Evolutionary conservation across 345 rosid species (phyloP).

Genomic region (Moricandia arvensis): DNA sequence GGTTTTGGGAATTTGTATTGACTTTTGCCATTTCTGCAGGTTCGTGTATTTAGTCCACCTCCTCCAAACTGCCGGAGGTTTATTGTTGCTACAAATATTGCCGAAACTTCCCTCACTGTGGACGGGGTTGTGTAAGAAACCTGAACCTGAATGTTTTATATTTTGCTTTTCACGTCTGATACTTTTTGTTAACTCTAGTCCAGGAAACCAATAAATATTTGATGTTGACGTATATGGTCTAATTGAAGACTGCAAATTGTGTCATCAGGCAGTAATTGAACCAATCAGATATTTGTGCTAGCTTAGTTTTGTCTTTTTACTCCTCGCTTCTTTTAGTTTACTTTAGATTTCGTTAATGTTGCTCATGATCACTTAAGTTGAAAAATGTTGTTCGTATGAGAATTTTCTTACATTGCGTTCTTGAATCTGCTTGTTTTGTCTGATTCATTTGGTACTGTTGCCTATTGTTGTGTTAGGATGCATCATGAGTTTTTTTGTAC

Average conservation of each 20-base stretch:
- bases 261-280: not conserved
- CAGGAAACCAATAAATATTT: not conserved
- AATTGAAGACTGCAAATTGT: not conserved
- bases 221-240: not conserved
- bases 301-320: not conserved
- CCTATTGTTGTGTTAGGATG: not conserved
- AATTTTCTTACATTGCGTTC: not conserved
- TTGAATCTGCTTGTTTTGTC: conserved; percentile 18
- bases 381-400: not conserved
- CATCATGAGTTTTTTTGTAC: conserved; percentile 3
- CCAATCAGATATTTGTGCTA: not conserved
- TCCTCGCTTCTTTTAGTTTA: not conserved
- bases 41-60: conserved; percentile 87
- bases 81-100: conserved; percentile 92
- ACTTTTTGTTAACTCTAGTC: conserved; percentile 2
- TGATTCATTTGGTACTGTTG: not conserved
- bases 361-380: not conserved
- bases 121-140: conserved; percentile 97
- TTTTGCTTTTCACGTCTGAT: conserved; percentile 23
- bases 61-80: conserved; percentile 95
- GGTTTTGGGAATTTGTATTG: not conserved
- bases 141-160: conserved; percentile 19
- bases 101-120: conserved; percentile 96
- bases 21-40: conserved; percentile 49
- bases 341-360: conserved; percentile 8